phyloP scores from a whole-genome alignment of 1,284 basidiomycete species.

The Volvariella volvacea region DNA sequence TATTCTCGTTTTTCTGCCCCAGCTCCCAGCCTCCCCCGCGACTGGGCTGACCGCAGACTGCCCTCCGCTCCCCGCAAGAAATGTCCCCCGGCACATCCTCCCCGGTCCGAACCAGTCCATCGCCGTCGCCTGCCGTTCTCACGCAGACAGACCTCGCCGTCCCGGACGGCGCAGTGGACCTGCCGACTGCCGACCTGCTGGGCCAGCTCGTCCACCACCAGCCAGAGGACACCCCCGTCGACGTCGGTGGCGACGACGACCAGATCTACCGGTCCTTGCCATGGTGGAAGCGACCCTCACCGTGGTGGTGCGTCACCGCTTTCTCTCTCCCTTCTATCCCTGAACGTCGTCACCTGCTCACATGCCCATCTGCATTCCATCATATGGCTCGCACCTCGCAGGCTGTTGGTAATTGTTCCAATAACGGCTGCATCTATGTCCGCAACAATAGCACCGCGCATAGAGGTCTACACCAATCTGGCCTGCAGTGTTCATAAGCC shows the following conservation, averaged over 20 bases:
- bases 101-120: too few species aligned
- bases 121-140: conserved; percentile 5
- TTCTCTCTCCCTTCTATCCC: neutral
- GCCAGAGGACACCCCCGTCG: conserved; percentile 29
- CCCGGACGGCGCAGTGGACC: conserved; percentile 38
- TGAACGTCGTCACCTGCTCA: neutral
- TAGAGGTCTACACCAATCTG: conserved; percentile 56
- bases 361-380: conserved; percentile 2
- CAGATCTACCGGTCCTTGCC: conserved; percentile 8
- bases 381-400: conserved; percentile 24
- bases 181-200: conserved; percentile 39
- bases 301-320: conserved; percentile 48
- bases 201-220: conserved; percentile 38
- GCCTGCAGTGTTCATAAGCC: conserved; percentile 49
- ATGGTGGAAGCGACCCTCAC: conserved; percentile 67
- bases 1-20: too few species aligned
- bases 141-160: conserved; percentile 33
- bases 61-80: too few species aligned
- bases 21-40: too few species aligned
- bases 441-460: conserved; percentile 54
- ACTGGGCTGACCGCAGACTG: too few species aligned
- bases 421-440: conserved; percentile 46
- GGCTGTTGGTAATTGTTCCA: conserved; percentile 52
- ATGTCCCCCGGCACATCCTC: too few species aligned
- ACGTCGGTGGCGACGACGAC: conserved; percentile 12